Evolutionary conservation across 2,329 filamentous ascomycete species (phyloP), one percentile per base, ranked within the genome.

Genomic region (Pseudonectria buxi): DNA sequence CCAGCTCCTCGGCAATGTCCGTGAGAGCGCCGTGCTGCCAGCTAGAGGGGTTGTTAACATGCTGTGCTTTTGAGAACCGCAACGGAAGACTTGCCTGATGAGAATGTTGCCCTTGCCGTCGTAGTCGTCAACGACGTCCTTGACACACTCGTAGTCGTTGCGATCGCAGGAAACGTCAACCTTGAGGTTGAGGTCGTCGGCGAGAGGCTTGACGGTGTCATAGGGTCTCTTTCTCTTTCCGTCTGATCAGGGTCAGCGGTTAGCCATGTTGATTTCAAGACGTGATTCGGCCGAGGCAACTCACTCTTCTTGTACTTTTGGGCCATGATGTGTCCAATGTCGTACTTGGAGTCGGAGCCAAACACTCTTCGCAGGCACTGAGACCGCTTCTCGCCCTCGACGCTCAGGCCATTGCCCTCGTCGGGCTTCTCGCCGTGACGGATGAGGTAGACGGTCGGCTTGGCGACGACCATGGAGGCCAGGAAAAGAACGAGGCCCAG

Each of bases 361-460:
- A 81, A 81, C 1, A 81, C 71, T 7, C 45, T 60, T 10, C 70
- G 61, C n/a, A 81, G 57, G 43, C 76, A 80, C 47, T 81, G 70
- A 0, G 76, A 72, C 12, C 77, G 71, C 54, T 75, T 39, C 35
- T 66, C 43, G n/a, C 77, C 77, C 40, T 67, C 48, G 0, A 63
- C 45, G 36, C 56, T 74, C 30, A 81, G 60, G 3, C 74, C 75
- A 26, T 62, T 63, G 33, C 69, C 58, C 4, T 65, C 64, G 26
- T 64, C 55, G 2, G 76, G 76, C 55, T 81, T 81, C 55, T 81
- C 77, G 39, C 76, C 77, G 44, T 81, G 77, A 13, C 76, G 71
- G 51, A 81, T 81, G 7, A 81, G 58, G 50, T 78, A 81, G 24
- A 81, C 71, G 1, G 69, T 78, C 2, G 74, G 67, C 9, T 49